phyloP scores from a whole-genome alignment of 1,139 yeast species.

The Diutina sp. region DNA sequence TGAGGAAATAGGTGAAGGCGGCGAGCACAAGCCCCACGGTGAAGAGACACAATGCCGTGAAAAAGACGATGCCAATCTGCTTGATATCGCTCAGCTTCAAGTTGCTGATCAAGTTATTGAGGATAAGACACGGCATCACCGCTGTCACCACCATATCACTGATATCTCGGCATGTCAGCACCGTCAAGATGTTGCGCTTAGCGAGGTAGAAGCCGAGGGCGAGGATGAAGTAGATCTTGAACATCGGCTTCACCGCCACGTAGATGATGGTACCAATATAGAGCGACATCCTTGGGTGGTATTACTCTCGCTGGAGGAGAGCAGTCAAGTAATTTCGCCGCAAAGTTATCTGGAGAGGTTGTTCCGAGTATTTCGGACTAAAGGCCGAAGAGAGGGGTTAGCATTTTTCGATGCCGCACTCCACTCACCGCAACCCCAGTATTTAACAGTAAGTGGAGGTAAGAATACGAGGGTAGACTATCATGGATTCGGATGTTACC shows the following conservation, averaged over 20 bases:
- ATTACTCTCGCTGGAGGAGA: background rate
- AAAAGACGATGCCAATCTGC: conserved; percentile 58
- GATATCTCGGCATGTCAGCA: conserved; percentile 62
- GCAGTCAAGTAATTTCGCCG: background rate
- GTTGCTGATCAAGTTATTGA: conserved; percentile 60
- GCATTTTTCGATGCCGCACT: background rate
- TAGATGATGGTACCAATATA: conserved; percentile 62
- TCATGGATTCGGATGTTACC: too few species aligned
- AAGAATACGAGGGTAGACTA: too few species aligned
- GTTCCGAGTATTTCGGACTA: background rate
- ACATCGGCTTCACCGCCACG: conserved; percentile 73
- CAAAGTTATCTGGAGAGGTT: background rate
- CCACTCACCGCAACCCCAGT: background rate
- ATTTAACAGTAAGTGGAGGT: background rate
- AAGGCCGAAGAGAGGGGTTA: background rate
- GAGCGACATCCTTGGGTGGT: conserved; percentile 4
- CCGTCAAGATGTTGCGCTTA: conserved; percentile 50
- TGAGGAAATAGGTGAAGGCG: conserved; percentile 16
- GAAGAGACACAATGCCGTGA: conserved; percentile 38
- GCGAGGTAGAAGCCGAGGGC: conserved; percentile 61
- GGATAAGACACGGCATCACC: conserved; percentile 67
- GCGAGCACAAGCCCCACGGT: conserved; percentile 24
- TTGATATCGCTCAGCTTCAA: conserved; percentile 63
- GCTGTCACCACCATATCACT: conserved; percentile 63
- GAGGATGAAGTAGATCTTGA: conserved; percentile 71